These are phyloP conservation scores for Naumovozyma dairenensis DNA, from an alignment of 805 yeast species.

Conservation along the genomic window DNA sequence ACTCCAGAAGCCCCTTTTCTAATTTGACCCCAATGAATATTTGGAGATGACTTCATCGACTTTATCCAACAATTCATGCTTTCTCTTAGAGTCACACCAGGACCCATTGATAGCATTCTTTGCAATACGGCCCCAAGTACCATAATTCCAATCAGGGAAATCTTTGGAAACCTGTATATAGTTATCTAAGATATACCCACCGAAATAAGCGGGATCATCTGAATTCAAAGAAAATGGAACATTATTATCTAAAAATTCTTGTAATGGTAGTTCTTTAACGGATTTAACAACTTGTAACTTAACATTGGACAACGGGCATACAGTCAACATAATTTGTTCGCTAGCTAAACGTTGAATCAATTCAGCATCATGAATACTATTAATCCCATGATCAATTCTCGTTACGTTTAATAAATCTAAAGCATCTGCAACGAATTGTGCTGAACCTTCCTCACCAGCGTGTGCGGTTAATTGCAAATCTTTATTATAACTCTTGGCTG, in stretches of 20 bases:
- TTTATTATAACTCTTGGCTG: slow-evolving; percentile 39
- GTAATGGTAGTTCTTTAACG: slow-evolving; percentile 58
- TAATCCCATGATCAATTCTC: slow-evolving; percentile 76
- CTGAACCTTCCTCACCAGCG: slow-evolving; percentile 85
- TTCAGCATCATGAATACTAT: slow-evolving; percentile 45
- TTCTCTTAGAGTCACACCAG: slow-evolving; percentile 58
- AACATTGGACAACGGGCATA: slow-evolving; percentile 73
- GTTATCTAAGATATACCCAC: slow-evolving; percentile 75
- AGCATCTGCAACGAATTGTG: slow-evolving; percentile 51
- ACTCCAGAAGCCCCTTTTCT: too few relatives aligned
- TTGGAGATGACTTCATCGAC: slow-evolving; percentile 36
- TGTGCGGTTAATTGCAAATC: slow-evolving; percentile 66
- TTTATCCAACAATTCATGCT: slow-evolving; percentile 33
- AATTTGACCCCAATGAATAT: too few relatives aligned
- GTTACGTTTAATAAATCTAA: slow-evolving; percentile 50
- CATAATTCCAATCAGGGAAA: slow-evolving; percentile 47
- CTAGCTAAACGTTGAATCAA: slow-evolving; percentile 49
- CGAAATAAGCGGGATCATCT: slow-evolving; percentile 77
- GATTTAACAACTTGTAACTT: slow-evolving; percentile 64
- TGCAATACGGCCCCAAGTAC: slow-evolving; percentile 57
- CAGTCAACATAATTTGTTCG: slow-evolving; percentile 47
- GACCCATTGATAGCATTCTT: slow-evolving; percentile 61
- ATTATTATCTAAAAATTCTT: slow-evolving; percentile 45
- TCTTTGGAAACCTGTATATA: slow-evolving; percentile 55
- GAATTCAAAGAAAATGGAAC: slow-evolving; percentile 71